Percentiles rank a stretch among this genome's conserved stretches.
Conservation (phyloP, 2,329 filamentous ascomycete species). For the Pseudopithomyces chartarum region DNA sequence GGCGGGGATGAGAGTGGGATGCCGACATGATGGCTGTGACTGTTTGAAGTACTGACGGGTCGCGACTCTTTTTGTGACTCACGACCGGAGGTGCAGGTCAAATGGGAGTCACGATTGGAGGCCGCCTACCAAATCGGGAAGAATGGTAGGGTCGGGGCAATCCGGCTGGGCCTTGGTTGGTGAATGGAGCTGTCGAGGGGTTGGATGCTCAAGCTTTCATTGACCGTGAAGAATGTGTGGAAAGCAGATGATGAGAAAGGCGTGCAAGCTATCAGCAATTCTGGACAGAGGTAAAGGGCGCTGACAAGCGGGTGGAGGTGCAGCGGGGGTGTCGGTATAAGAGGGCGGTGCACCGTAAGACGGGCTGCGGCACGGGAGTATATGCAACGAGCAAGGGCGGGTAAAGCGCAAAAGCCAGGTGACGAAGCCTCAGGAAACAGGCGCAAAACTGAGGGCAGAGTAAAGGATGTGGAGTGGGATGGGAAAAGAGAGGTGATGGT, state of each 20-base stretch:
- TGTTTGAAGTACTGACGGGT: constrained; percentile 32
- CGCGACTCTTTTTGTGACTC: constrained; percentile 14
- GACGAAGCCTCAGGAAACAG: constrained; percentile 35
- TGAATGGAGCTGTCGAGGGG: constrained; percentile 7
- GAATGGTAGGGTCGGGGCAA: neutral
- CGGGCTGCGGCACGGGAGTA: constrained; percentile 32
- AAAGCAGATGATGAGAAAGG: constrained; percentile 13
- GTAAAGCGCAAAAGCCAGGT: constrained; percentile 26
- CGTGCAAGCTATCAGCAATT: constrained; percentile 11
- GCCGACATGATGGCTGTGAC: constrained; percentile 46
- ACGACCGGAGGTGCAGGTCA: constrained; percentile 13
- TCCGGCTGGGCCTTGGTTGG: constrained; percentile 6
- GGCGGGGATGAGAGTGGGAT: constrained; percentile 51
- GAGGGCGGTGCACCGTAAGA: constrained; percentile 42
- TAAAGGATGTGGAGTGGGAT: constrained; percentile 22
- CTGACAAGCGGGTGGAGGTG: constrained; percentile 25
- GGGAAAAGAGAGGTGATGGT: constrained; percentile 23
- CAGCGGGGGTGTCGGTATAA: constrained; percentile 30
- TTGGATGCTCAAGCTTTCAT: constrained; percentile 9
- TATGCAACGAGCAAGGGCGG: constrained; percentile 28
- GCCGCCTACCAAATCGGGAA: constrained; percentile 10
- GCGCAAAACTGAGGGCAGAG: constrained; percentile 18
- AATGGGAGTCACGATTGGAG: constrained; percentile 12
- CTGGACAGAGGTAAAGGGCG: constrained; percentile 31
- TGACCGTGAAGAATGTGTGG: constrained; percentile 10